phyloP scores from a whole-genome alignment of 495 filamentous ascomycete species.

The Neurospora tetrasperma region DNA sequence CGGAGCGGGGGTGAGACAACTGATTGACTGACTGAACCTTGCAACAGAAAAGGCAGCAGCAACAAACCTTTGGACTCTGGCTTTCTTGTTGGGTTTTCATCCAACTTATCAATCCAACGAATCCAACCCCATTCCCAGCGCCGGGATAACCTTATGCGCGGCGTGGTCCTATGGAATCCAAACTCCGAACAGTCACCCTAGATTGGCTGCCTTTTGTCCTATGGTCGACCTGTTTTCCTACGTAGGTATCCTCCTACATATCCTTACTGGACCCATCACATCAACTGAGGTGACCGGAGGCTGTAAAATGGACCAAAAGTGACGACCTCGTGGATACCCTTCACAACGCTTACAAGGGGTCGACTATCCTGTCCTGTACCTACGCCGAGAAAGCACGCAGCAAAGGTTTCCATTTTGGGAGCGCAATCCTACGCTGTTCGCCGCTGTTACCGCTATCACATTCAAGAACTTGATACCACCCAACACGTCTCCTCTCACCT shows the following conservation, averaged over 20 bases:
- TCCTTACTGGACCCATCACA: not conserved
- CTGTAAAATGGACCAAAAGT: not conserved
- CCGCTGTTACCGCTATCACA: not conserved
- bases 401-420: not conserved
- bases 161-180: not conserved
- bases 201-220: not conserved
- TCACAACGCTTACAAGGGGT: not conserved
- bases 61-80: not conserved
- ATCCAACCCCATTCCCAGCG: not conserved
- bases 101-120: not conserved
- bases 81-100: not conserved
- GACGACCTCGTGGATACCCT: not conserved
- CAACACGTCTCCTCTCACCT: not conserved
- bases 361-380: not conserved
- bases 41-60: not conserved
- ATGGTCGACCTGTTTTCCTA: not conserved
- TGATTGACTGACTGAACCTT: not conserved
- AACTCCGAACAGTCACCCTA: not conserved
- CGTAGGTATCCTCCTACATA: not conserved
- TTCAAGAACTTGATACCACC: not conserved
- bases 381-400: not conserved
- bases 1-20: not conserved
- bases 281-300: not conserved
- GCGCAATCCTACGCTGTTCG: not conserved
- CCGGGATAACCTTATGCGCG: not conserved